Base-by-base conservation (phyloP, 2,329 filamentous ascomycete species). In the Hysterium pulicare region DNA sequence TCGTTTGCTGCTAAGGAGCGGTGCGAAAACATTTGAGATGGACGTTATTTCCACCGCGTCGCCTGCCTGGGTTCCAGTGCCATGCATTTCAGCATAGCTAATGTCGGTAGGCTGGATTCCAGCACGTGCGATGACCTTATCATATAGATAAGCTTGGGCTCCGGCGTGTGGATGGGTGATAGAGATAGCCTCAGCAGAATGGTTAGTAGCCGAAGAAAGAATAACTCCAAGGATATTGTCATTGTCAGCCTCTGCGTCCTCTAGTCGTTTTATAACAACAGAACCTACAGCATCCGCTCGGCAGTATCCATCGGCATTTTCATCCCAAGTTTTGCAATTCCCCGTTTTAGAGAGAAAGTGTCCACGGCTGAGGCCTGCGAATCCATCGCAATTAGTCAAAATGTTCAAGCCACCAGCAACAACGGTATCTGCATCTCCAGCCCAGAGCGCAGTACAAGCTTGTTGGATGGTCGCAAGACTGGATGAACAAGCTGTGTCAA, bases 201-300 rank as follows among this genome's bases (percentile, higher is more conserved):
- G 71, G 40, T 76, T 76, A 2, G 67, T 73, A 3, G 46, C 53
- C 1, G 65, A 57, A 3, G 54, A 62, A 5, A 51, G 35, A 32
- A 69, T 61, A 9, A 58, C 42, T 6, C 47, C 65, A 2, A 53
- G 49, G 15, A 48, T 64, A 2, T 40, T 68, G 50, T 75, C 71
- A 2, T 55, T 53, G 30, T 66, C 57, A 1, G 54, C 56, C 6
- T 57, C 22, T 3, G 65, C 65, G 40, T 67, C 64, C 10, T 58
- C 54, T 2, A 64, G 42, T 0, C 64, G 46, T 45, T 69, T 69
- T 6, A 69, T 13, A 7, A 69, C 43, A 1, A 64, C 36, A 1
- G 52, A 43, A 0, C 45, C 63, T 26, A 59, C 45, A 5, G 45
- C 61, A 21, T 68, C 65, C 3, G 39, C 61, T 4, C 65, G 57